phyloP scores from a whole-genome alignment of 331 rosid genomes.

The Acacia pycnantha region DNA sequence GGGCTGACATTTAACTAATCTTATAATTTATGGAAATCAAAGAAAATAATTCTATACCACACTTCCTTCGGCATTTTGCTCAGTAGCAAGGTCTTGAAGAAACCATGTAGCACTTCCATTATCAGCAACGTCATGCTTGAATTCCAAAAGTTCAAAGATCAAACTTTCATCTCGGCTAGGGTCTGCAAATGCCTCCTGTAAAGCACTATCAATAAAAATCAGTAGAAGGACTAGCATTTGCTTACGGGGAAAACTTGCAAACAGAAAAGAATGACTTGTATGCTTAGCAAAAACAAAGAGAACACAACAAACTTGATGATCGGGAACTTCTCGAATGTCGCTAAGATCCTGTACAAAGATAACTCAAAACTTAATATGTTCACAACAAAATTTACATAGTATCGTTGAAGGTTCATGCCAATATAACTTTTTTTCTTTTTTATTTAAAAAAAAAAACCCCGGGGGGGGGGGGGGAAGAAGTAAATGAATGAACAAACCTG shows the following conservation, averaged over 20 bases:
- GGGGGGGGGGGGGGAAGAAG: background rate
- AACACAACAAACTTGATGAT: slow-evolving; percentile 66
- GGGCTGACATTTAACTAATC: background rate
- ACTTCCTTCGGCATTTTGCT: slow-evolving; percentile 77
- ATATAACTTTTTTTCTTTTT: background rate
- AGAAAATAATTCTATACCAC: slow-evolving; percentile 48
- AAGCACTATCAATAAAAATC: slow-evolving; percentile 20
- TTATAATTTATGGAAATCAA: background rate
- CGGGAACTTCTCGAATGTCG: slow-evolving; percentile 77
- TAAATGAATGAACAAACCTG: slow-evolving; percentile 46
- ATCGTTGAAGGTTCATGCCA: background rate
- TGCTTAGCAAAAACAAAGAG: background rate
- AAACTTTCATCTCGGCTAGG: slow-evolving; percentile 83
- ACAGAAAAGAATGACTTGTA: background rate
- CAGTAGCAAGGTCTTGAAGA: slow-evolving; percentile 88
- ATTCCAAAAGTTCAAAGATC: slow-evolving; percentile 79
- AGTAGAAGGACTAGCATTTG: slow-evolving; percentile 16
- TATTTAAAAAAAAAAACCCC: no score
- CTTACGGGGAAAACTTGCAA: background rate
- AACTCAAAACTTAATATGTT: slow-evolving; percentile 9
- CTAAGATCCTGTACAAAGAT: slow-evolving; percentile 71
- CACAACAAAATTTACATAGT: background rate
- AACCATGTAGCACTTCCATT: slow-evolving; percentile 86
- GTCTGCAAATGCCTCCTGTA: slow-evolving; percentile 78
- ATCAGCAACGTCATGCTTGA: slow-evolving; percentile 69